Evolutionary conservation across 2,329 filamentous ascomycete genomes (phyloP), one percentile per base, ranked within the genome.

Genomic region (Aspergillus arachidicola): DNA sequence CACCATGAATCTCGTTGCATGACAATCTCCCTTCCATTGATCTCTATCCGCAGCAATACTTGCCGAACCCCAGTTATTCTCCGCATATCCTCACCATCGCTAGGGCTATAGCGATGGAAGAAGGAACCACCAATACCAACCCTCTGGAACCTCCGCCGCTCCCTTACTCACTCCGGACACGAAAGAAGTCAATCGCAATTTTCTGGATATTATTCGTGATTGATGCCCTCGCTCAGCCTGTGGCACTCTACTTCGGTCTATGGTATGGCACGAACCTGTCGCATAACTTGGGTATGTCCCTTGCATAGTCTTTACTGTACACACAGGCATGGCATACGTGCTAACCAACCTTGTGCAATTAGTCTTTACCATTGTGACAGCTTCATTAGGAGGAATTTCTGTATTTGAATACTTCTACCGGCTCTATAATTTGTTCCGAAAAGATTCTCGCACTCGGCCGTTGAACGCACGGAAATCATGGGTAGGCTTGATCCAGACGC

Each of bases 141-240:
- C 62, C 68, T 14, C 64, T 63, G 16, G 75, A 73, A 57, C 79
- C 78, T 62, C 86, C 85, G 55, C 79, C 82, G 21, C 79, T 88
- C 43, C 83, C 86, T 28, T 88, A 88, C 75, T 83, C 82, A 26
- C 73, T 88, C 48, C 81, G 80, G 56, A 76, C 81, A 10, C 78
- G 86, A 51, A 86, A 86, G 70, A 83, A 82, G 74, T 79, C 82
- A 38, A 87, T 89, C 64, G 76, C 81, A 43, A 75, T 85, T 65
- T 89, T 89, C 76, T 89, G 86, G 86, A 77, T 78, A 0, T 72
- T 89, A 46, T 86, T 88, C 61, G 71, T 88, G 26, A 69, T 88
- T 62, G 87, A 89, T 75, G 85, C 83, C 57, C 78, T 87, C 63
- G 82, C 79, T 61, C 84, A 87, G 75, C 87, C 87, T 21, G 80